Percentiles rank a stretch among this genome's conserved stretches.
Conservation (phyloP, 345 rosid species). For the Lumnitzera littorea region DNA sequence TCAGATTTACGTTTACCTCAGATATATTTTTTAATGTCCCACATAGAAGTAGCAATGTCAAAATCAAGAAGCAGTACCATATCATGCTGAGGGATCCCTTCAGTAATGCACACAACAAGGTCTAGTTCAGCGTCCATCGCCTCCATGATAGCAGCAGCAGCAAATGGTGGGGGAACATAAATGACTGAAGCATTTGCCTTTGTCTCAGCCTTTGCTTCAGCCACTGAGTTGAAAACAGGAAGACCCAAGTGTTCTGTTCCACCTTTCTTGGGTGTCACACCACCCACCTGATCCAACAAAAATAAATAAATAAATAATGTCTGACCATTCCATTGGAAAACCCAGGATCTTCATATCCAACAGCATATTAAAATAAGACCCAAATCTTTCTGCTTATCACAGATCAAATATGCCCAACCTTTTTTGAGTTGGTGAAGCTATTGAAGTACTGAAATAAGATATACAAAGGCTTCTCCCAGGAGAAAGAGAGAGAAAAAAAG, state of each 20-base stretch:
- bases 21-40: too few relatives aligned
- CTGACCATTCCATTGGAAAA: not conserved
- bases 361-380: not conserved
- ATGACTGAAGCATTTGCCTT: slow-evolving; percentile 94
- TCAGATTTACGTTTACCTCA: too few relatives aligned
- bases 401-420: too few relatives aligned
- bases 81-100: slow-evolving; percentile 96
- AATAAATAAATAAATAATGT: not conserved
- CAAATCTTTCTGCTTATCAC: too few relatives aligned
- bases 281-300: slow-evolving; percentile 57
- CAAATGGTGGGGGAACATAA: slow-evolving; percentile 96
- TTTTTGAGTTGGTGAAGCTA: too few relatives aligned
- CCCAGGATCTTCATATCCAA: not conserved
- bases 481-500: too few relatives aligned
- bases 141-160: slow-evolving; percentile 97
- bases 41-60: not conserved
- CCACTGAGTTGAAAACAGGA: slow-evolving; percentile 85
- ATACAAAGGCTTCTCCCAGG: too few relatives aligned
- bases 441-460: too few relatives aligned
- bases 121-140: slow-evolving; percentile 86
- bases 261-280: slow-evolving; percentile 97
- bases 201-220: slow-evolving; percentile 93
- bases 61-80: slow-evolving; percentile 45
- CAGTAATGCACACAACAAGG: slow-evolving; percentile 87
- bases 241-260: slow-evolving; percentile 96